Evolutionary conservation across 2,329 filamentous ascomycete genomes (phyloP).

Genomic region (Paraphoma sp.): DNA sequence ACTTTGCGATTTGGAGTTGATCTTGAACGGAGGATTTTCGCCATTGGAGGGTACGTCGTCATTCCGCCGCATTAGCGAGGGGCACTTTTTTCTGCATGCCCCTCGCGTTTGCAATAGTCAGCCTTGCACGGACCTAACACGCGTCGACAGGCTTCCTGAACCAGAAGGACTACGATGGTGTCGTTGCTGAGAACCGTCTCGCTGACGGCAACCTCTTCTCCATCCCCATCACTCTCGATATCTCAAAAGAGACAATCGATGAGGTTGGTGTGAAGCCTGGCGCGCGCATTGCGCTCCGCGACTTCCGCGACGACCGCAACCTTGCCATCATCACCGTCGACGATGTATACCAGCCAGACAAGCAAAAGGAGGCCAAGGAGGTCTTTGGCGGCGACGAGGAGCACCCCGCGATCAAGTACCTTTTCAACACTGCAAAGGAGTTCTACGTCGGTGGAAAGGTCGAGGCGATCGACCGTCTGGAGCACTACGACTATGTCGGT

Average conservation of each 20-base stretch:
- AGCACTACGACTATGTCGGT: constrained; percentile 99
- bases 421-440: constrained; percentile 80
- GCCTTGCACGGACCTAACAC: constrained; percentile 13
- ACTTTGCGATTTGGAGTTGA: constrained; percentile 95
- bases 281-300: constrained; percentile 83
- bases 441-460: constrained; percentile 96
- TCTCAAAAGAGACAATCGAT: constrained; percentile 76
- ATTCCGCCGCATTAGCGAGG: constrained; percentile 14
- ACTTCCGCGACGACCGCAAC: constrained; percentile 95
- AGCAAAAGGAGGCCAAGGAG: constrained; percentile 90
- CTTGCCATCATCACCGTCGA: constrained; percentile 94
- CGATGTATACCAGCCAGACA: constrained; percentile 94
- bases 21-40: constrained; percentile 97
- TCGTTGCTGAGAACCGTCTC: constrained; percentile 87
- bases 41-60: constrained; percentile 83
- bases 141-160: constrained; percentile 82
- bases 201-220: constrained; percentile 89
- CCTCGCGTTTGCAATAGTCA: constrained; percentile 39
- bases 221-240: constrained; percentile 95
- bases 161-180: constrained; percentile 94
- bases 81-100: constrained; percentile 15
- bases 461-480: constrained; percentile 90
- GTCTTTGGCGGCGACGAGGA: constrained; percentile 91
- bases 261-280: constrained; percentile 78
- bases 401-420: constrained; percentile 91